Base-by-base conservation (phyloP, 139 green algal species). In the Volvox reticuliferus region DNA sequence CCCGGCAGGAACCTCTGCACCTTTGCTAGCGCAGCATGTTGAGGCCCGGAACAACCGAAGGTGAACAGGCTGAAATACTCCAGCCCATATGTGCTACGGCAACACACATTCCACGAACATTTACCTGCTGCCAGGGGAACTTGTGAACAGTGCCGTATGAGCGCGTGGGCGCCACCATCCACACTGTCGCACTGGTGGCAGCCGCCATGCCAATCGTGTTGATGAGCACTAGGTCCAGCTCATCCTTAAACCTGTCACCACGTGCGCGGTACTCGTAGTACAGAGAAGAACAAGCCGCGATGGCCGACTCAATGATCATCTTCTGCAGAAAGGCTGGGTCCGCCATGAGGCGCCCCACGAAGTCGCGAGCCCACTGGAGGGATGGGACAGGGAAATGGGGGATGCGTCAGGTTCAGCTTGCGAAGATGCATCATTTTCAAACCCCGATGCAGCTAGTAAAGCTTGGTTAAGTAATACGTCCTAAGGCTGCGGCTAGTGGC, bases 251-350 rank as follows among this genome's bases (percentile, higher is more conserved):
- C 19, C 87, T 73, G n/a, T 96, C 93, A 30, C 94, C 88, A 16
- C 94, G 81, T 5, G 67, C 92, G 28, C 92, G 93, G 88, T 93
- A 94, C 93, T 99, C 98, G 91, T 98, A 99, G 33, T 91, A 79
- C 71, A 99, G 90, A 62, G 91, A 96, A 22, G 36, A 83, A 26
- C 63, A 80, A 32, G 97, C 93, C 21, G 98, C 97, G 65, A 99
- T 92, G 2, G 91, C 61, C 89, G 98, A 95, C 95, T 99, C 98
- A 69, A 99, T 92, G 5, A 93, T 82, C 84, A 99, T 84, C 96
- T 99, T 99, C 68, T 98, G 97, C 61, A 98, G 93, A 88, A 99
- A 99, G 0, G 96, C 98, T 0, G 98, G 98, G 93, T 99, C 98
- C 18, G 97, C 98, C 97, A 99, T 99, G 16, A 99, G 88, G 67